These are phyloP conservation scores for Thalassiosira profunda DNA, from an alignment of 108 stramenopile species.

Conservation along the genomic window DNA sequence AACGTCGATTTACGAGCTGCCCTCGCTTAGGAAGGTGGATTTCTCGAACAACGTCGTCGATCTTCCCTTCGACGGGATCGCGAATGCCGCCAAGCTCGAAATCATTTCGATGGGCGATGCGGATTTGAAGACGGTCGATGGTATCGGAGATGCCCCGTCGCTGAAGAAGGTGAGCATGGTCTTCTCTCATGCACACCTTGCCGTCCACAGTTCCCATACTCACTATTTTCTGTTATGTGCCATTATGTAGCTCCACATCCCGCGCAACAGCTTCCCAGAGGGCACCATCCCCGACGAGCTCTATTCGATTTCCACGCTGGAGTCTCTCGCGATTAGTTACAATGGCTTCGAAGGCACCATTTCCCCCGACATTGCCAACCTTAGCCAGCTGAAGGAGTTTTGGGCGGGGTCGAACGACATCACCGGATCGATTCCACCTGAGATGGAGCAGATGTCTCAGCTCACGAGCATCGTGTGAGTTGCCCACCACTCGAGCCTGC, in stretches of 20 bases:
- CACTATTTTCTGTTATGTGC: neutral
- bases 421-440: constrained; percentile 61
- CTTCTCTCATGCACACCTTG: neutral
- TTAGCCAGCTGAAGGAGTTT: constrained; percentile 57
- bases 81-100: constrained; percentile 53
- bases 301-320: constrained; percentile 42
- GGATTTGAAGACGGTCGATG: constrained; percentile 53
- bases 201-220: neutral
- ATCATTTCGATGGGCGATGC: constrained; percentile 62
- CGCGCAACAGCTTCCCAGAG: constrained; percentile 59
- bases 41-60: constrained; percentile 69
- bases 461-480: constrained; percentile 35
- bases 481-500: too few relatives aligned
- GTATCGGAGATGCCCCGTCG: constrained; percentile 58
- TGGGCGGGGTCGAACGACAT: constrained; percentile 44
- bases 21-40: constrained; percentile 59
- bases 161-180: constrained; percentile 29
- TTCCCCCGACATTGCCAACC: constrained; percentile 52
- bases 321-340: constrained; percentile 53
- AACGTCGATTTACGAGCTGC: constrained; percentile 64
- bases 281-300: constrained; percentile 67
- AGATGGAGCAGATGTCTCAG: constrained; percentile 30
- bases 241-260: constrained; percentile 56
- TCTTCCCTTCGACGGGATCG: constrained; percentile 66
- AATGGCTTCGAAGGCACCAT: constrained; percentile 65